Base-by-base conservation (phyloP, 2,329 filamentous ascomycete species). In the Trichoderma sp. region DNA sequence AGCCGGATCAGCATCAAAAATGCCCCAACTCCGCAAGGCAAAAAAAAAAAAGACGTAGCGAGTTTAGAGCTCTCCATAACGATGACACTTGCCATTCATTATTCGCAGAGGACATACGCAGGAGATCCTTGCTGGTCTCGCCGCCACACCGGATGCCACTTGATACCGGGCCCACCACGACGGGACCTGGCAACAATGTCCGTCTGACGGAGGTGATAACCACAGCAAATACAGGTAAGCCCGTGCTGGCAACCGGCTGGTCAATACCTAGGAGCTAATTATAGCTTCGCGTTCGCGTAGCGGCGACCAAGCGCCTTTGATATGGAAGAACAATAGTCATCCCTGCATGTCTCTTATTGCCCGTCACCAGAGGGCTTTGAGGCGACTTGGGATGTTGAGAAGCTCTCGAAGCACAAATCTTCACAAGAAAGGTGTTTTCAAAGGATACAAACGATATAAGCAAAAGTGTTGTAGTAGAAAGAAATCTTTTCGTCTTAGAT, bases 101-200 rank as follows among this genome's bases (percentile, higher is more conserved):
- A 63, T 63, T 52, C 59, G 59, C 30, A 52, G 32, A 46, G 10
- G 43, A 16, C 14, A 21, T 30, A 24, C 49, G 59, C 28, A 52
- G 59, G 39, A 63, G n/a, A 63, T 63, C 59, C 59, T 63, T 63
- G 59, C 43, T 26, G 11, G 34, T 32, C 43, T 60, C 58, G 58
- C 59, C 39, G 46, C 59, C 59, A 63, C 59, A 52, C 59, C 46
- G 46, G 46, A 63, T 52, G 24, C 30, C 21, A 37, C n/a, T 49
- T 24, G 21, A 49, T 30, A 32, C 26, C 18, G 21, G 30, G 46
- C 46, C 46, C 46, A 52, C 59, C 39, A 37, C 5, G 59, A 37
- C 28, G n/a, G 32, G 59, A 11, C 18, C n/a, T 32, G 18, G 59
- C 46, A 34, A 24, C 5, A 24, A 10, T 21, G 16, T 49, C 26